phyloP scores from a whole-genome alignment of 805 yeast genomes.

The Saturnispora silvae region DNA sequence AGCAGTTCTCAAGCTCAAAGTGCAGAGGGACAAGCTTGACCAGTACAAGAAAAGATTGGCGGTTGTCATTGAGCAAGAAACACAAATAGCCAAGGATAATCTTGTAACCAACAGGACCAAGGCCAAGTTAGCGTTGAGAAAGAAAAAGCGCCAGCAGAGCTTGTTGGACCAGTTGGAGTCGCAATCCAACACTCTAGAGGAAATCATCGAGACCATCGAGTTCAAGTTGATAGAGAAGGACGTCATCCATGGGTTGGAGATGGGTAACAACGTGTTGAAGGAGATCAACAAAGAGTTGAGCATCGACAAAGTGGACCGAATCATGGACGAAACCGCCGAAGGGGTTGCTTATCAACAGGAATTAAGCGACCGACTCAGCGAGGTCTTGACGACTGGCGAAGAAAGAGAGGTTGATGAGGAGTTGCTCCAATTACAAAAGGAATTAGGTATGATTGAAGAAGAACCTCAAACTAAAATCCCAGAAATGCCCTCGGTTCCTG shows the following conservation, averaged over 20 bases:
- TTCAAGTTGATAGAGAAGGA: slow-evolving; percentile 84
- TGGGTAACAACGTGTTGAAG: slow-evolving; percentile 70
- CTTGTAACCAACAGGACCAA: slow-evolving; percentile 41
- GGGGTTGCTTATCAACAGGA: slow-evolving; percentile 73
- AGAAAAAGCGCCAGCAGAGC: slow-evolving; percentile 73
- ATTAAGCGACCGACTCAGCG: slow-evolving; percentile 43
- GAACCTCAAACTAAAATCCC: not conserved
- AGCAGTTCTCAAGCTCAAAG: slow-evolving; percentile 77
- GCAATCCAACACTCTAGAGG: slow-evolving; percentile 73
- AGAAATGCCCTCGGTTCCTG: not conserved
- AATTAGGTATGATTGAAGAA: slow-evolving; percentile 22
- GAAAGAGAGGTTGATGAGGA: slow-evolving; percentile 64
- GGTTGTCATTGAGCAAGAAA: slow-evolving; percentile 50
- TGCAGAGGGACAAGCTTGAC: slow-evolving; percentile 76
- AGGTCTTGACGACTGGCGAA: slow-evolving; percentile 31
- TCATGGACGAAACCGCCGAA: slow-evolving; percentile 78
- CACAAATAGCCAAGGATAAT: slow-evolving; percentile 45
- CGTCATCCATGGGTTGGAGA: slow-evolving; percentile 65
- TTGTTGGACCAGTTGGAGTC: slow-evolving; percentile 59
- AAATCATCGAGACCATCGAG: slow-evolving; percentile 70
- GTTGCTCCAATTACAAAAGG: slow-evolving; percentile 38
- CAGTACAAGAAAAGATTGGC: slow-evolving; percentile 58
- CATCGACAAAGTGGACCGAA: slow-evolving; percentile 64
- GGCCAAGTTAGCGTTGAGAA: slow-evolving; percentile 61
- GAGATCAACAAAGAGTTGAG: slow-evolving; percentile 71